Base-by-base conservation (phyloP, 495 filamentous ascomycete species). In the Podospora pseudoanserina region DNA sequence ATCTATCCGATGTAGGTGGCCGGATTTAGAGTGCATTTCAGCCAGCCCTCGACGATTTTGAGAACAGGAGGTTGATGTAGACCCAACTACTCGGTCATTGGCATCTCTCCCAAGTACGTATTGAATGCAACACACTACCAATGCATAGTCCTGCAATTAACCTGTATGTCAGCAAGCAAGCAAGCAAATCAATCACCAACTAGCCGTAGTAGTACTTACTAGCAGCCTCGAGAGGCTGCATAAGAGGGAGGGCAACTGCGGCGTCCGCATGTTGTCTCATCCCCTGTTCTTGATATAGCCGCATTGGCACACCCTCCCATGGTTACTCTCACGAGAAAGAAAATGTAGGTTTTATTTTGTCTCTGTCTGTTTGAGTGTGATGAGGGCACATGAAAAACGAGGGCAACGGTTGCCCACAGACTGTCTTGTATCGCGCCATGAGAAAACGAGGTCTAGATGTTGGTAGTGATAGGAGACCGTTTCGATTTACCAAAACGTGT, bases 71-170 rank as follows among this genome's bases (percentile, higher is more conserved):
- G 59, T 4, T 30, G 26, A 15, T 20, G 59, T 34, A 26, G 59
- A 61, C 23, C 59, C 59, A 61, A 61, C 59, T 30, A 61, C 59
- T 30, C 59, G 59, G 27, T 61, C 26, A 61, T 20, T 61, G 59
- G 59, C 56, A 20, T 61, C 20, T 61, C 3, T 7, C 7, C 7
- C 18, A 7, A 7, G 9, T 49, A 11, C 13, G 5, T 49, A 16
- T 11, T 49, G 5, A 49, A 0, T 49, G 39, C 15, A 13, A 16
- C 39, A 49, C 39, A 49, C 13, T 49, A 49, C 13, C 39, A 49
- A 49, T 49, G 39, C 39, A 49, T 49, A 49, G 39, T 49, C 13
- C 39, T 49, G 13, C 39, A 49, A 11, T 49, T 49, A 49, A 2
- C 39, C 39, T 49, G 39, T 49, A 5, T 13, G 39, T 49, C 5